phyloP scores from a whole-genome alignment of 2,329 filamentous ascomycete genomes.

The Scedosporium dehoogii region DNA sequence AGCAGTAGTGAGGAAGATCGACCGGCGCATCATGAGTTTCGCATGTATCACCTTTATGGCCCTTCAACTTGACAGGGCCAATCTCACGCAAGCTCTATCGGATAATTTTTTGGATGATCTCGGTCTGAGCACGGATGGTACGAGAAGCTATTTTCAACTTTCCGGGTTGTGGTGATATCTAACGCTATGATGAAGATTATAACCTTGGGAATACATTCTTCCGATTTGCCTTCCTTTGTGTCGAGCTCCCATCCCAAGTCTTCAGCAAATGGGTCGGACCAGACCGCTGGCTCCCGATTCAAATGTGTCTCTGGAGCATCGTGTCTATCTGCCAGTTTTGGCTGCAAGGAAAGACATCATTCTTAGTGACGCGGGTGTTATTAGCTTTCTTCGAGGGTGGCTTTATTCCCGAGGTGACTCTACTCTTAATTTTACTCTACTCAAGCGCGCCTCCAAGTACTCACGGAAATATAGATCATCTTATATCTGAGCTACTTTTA shows the following conservation, averaged over 20 bases:
- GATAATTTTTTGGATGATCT: slow-evolving; percentile 19
- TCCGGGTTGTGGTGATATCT: not conserved
- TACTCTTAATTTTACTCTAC: too few relatives aligned
- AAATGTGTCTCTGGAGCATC: slow-evolving; percentile 46
- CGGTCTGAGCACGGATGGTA: slow-evolving; percentile 19
- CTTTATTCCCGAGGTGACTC: slow-evolving; percentile 32
- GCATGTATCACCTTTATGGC: slow-evolving; percentile 24
- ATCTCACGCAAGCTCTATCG: slow-evolving; percentile 19
- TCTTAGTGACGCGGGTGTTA: slow-evolving; percentile 27
- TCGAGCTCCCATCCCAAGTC: slow-evolving; percentile 47
- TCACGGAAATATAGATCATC: slow-evolving; percentile 47
- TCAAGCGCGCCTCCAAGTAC: too few relatives aligned
- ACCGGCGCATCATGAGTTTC: slow-evolving; percentile 38
- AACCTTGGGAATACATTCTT: slow-evolving; percentile 24
- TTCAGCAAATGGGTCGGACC: slow-evolving; percentile 47
- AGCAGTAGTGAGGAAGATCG: slow-evolving; percentile 29
- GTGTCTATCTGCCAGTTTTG: slow-evolving; percentile 38
- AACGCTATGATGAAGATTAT: slow-evolving; percentile 15
- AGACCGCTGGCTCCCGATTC: slow-evolving; percentile 49
- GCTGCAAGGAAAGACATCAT: slow-evolving; percentile 25
- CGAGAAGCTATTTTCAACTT: not conserved
- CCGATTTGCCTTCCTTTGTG: slow-evolving; percentile 19
- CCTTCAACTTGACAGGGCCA: slow-evolving; percentile 21
- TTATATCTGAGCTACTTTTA: slow-evolving; percentile 69
- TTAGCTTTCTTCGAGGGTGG: slow-evolving; percentile 33